These are phyloP conservation scores for Wickerhamomyces pijperi DNA, from an alignment of 805 yeast species.

Conservation along the genomic window DNA sequence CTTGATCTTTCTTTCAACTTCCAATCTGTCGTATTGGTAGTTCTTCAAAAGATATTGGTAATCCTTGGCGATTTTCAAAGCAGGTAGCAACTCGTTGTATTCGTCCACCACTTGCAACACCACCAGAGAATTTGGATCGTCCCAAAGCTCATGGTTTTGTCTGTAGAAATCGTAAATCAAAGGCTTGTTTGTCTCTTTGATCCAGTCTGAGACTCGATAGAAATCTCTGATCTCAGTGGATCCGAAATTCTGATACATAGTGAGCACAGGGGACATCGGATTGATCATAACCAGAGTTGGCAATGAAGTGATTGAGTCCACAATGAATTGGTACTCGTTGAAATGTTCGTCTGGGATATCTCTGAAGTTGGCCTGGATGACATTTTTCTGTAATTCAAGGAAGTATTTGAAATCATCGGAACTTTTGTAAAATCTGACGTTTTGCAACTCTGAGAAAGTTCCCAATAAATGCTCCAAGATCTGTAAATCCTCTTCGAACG, in stretches of 20 bases:
- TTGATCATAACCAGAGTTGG: conserved; percentile 57
- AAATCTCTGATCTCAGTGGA: conserved; percentile 51
- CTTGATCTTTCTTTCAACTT: background rate
- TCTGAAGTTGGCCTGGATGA: conserved; percentile 28
- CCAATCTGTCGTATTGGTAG: background rate
- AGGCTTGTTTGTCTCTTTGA: conserved; percentile 35
- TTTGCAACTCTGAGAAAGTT: conserved; percentile 46
- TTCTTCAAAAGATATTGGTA: background rate
- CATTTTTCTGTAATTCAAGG: conserved; percentile 28
- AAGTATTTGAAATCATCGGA: conserved; percentile 28
- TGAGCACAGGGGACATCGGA: conserved; percentile 41
- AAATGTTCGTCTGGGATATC: conserved; percentile 27
- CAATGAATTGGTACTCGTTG: conserved; percentile 33
- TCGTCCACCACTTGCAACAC: background rate
- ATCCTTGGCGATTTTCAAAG: background rate
- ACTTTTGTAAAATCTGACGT: conserved; percentile 42
- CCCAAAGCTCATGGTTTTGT: background rate
- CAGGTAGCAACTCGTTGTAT: background rate
- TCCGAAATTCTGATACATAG: conserved; percentile 47
- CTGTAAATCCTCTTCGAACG: conserved; percentile 50
- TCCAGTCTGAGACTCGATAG: conserved; percentile 36
- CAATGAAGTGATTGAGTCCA: conserved; percentile 42
- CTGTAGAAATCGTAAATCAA: conserved; percentile 37
- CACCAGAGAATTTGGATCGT: background rate
- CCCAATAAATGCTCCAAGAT: conserved; percentile 51